These are phyloP conservation scores for Quercus bicolor DNA, from an alignment of 306 rosid genomes.

Conservation along the genomic window DNA sequence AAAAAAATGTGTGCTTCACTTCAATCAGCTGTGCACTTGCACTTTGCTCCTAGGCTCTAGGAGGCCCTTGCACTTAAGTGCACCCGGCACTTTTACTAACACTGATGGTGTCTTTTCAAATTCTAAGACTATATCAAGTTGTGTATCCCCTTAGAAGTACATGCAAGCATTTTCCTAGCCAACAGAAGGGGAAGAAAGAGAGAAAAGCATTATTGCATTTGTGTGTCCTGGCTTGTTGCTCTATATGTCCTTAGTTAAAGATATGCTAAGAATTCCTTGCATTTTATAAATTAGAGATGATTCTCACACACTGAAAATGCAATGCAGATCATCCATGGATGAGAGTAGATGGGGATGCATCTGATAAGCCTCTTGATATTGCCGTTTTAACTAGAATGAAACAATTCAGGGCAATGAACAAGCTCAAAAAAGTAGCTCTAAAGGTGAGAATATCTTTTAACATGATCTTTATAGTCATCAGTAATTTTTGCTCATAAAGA, in stretches of 20 bases:
- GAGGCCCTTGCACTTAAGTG: too few relatives aligned
- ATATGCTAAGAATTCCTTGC: constrained; percentile 1
- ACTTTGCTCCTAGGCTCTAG: too few relatives aligned
- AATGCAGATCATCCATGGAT: constrained; percentile 95
- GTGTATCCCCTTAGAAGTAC: not conserved
- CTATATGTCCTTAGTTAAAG: not conserved
- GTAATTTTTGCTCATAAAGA: too few relatives aligned
- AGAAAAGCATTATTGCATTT: not conserved
- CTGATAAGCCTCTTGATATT: constrained; percentile 93
- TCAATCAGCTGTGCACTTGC: too few relatives aligned
- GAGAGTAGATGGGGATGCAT: constrained; percentile 90
- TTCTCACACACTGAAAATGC: constrained; percentile 5
- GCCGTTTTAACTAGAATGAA: constrained; percentile 91
- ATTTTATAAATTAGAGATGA: constrained; percentile 4
- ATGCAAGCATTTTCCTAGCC: not conserved
- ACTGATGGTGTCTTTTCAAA: not conserved
- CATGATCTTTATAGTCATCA: not conserved
- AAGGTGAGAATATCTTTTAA: constrained; percentile 49
- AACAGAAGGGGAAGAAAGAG: not conserved
- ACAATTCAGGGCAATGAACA: constrained; percentile 98
- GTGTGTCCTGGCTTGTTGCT: not conserved
- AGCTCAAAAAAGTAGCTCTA: constrained; percentile 90
- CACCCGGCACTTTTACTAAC: too few relatives aligned
- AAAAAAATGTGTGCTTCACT: too few relatives aligned
- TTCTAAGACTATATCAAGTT: not conserved